Base-by-base conservation (phyloP, 495 filamentous ascomycete species). In the Daldinia concentrica region DNA sequence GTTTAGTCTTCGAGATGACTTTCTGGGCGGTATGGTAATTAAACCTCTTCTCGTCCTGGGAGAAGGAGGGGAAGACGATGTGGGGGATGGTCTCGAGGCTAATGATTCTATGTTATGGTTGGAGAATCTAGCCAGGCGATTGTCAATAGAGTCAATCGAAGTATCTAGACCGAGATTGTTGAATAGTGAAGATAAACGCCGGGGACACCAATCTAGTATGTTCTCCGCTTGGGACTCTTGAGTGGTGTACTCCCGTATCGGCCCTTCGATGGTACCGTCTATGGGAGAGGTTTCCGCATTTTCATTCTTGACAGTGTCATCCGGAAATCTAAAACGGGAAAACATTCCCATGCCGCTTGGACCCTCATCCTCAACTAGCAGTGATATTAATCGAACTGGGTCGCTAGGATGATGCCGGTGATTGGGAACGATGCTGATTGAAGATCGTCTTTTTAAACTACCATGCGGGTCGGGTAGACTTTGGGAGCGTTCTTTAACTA, bases 391-490 rank as follows among this genome's bases (percentile, higher is more conserved):
- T 11, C 55, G 60, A 27, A 56, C 61, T 14, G 45, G 69, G 51
- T 66, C 56, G 36, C 67, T 66, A 11, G 71, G 57, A 39, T 64
- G 32, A 15, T 66, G 58, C 58, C 58, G 55, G 36, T 66, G 58
- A 34, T 68, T 67, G 2, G 65, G 34, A 19, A 67, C 26, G 27
- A 61, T 69, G 41, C 58, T 64, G 26, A 62, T 73, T 27, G 76
- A 76, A 39, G 74, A 73, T 19, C 74, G 62, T 32, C 72, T 74
- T 41, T 48, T 62, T 26, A 66, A 69, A 24, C 64, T 56, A 24
- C 52, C 64, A 60, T 78, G 69, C 1, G 79, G 45, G 15, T 80
- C 79, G 1, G 83, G 81, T 8, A 83, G 74, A 64, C 83, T 83
- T 8, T 75, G 74, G 39, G 81, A 75, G 8, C 82, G 79, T 11